Evolutionary conservation across 352 stramenopile genomes (phyloP), one percentile per base, ranked within the genome.

Genomic region (Salisapilia sapeloensis): DNA sequence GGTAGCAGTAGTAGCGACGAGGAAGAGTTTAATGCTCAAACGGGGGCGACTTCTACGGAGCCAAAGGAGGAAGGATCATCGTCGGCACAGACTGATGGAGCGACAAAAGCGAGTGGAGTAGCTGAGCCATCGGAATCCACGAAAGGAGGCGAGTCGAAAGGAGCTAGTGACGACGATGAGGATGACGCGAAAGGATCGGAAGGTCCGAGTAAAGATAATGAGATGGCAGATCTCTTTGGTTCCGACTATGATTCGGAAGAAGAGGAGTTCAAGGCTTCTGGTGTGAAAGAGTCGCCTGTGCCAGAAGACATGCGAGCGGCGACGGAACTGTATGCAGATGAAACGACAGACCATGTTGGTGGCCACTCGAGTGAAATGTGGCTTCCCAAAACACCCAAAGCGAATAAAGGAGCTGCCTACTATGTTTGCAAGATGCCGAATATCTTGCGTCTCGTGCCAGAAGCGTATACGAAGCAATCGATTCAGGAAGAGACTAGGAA

Each of bases 201-300:
- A 15, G 38, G n/a, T n/a, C n/a, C n/a, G n/a, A 31, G 44, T 25
- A 85, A 83, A 20, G 64, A 79, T 34, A 74, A 80, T 28, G 74
- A 89, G 48, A 90, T 90, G 70, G 64, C 81, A 35, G 74, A 90
- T n/a, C 56, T 90, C 14, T 90, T 90, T 37, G 74, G 74, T 32
- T 90, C 74, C 24, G 74, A 90, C 41, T 90, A 90, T 46, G 74
- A 90, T 48, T 90, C 74, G 38, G 74, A 83, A 33, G 72, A 87
- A 41, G 74, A 90, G 32, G 74, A 90, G 38, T 86, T 90, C 54
- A 86, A 90, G 45, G 74, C 74, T 26, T 80, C 63, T 25, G 74
- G 70, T 35, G 59, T 90, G 26, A 86, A 86, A 50, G 74, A 90
- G 44, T 83, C 69, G 19, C 67, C 69, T 9, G 62, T 79, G 21